These are phyloP conservation scores for Yarrowia galli DNA, from an alignment of 1,139 yeast species.

Conservation along the genomic window DNA sequence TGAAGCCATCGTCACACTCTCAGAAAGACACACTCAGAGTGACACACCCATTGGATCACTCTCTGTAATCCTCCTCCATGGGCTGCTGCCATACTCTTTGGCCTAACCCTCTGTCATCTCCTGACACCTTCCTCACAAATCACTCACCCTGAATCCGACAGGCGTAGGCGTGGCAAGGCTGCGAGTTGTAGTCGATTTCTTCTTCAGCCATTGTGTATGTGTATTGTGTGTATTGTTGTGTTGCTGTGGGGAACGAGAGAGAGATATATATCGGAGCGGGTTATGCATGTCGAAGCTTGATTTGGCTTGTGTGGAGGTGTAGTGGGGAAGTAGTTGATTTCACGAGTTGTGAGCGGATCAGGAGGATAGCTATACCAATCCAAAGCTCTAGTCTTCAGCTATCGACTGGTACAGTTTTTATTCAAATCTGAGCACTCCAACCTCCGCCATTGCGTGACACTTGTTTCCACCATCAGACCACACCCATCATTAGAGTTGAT, in stretches of 20 bases:
- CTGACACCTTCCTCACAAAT: too few relatives aligned
- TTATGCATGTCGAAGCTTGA: slow-evolving; percentile 19
- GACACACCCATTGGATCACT: too few relatives aligned
- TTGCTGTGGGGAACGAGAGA: slow-evolving; percentile 9
- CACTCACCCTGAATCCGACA: slow-evolving; percentile 66
- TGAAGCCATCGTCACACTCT: too few relatives aligned
- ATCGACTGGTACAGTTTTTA: neutral
- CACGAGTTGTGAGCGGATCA: neutral
- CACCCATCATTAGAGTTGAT: neutral
- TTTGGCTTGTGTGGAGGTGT: neutral
- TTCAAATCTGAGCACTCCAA: neutral
- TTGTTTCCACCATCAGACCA: neutral
- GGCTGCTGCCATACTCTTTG: neutral
- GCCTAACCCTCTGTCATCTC: neutral
- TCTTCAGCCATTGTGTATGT: slow-evolving; percentile 26
- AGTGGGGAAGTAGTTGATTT: neutral
- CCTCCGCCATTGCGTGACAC: neutral
- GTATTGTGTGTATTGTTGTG: neutral
- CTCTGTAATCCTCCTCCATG: neutral
- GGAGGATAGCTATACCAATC: neutral
- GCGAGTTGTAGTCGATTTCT: slow-evolving; percentile 41
- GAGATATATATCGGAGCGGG: neutral
- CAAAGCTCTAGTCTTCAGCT: neutral
- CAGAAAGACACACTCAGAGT: too few relatives aligned
- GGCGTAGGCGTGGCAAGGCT: slow-evolving; percentile 65